phyloP scores from a whole-genome alignment of 2,329 filamentous ascomycete genomes.

The Alternaria arborescens region DNA sequence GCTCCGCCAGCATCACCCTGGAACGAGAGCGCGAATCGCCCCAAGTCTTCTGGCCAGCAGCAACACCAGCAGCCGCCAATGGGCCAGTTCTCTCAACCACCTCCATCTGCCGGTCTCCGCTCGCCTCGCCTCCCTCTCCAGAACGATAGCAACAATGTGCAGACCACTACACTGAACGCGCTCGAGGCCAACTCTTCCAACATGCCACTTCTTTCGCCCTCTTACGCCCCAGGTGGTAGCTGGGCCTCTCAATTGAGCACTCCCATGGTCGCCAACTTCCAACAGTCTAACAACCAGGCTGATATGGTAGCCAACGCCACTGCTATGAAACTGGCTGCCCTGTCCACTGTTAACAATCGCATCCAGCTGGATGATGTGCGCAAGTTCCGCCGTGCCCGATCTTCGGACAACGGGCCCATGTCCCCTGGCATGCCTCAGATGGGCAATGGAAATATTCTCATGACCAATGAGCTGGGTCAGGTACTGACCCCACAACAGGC shows the following conservation, averaged over 20 bases:
- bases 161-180: constrained; percentile 82
- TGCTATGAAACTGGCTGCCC: constrained; percentile 96
- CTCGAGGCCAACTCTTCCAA: constrained; percentile 74
- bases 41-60: constrained; percentile 81
- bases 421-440: constrained; percentile 70
- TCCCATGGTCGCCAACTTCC: constrained; percentile 89
- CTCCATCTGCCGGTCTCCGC: constrained; percentile 77
- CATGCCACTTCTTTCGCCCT: constrained; percentile 83
- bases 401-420: constrained; percentile 78
- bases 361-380: constrained; percentile 96
- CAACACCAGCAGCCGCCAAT: constrained; percentile 66
- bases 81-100: constrained; percentile 89
- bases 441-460: constrained; percentile 80
- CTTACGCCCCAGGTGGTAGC: constrained; percentile 80
- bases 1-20: constrained; percentile 80
- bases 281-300: constrained; percentile 73
- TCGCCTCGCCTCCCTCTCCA: constrained; percentile 78
- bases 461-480: constrained; percentile 94
- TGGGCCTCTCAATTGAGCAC: constrained; percentile 99
- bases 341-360: constrained; percentile 98
- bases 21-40: constrained; percentile 69
- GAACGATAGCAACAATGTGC: constrained; percentile 73
- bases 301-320: constrained; percentile 99
- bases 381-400: constrained; percentile 91
- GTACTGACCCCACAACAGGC: constrained; percentile 71